Base-by-base conservation (phyloP, 768 basidiomycete species). In the Baorangia bicolor region DNA sequence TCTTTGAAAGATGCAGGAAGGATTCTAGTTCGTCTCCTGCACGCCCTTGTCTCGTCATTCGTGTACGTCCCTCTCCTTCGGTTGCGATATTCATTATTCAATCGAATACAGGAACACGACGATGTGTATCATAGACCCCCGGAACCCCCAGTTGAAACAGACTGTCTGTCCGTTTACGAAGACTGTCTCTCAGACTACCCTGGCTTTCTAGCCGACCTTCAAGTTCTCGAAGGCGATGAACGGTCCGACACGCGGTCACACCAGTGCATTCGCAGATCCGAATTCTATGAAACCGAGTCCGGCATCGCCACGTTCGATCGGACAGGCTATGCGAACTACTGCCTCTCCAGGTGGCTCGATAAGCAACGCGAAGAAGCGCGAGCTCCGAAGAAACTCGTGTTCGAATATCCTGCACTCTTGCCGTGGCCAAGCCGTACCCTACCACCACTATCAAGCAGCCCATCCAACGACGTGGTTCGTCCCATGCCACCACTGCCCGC, bases 271-370 rank as follows among this genome's bases (percentile, higher is more conserved):
- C 60, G 59, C 7, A 52, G 56, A 47, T 62, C 66, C 11, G 60
- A 68, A 7, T 69, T 72, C 30, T 66, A 72, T 46, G 62, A 70
- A 57, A 67, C 58, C 16, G 69, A 71, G 49, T 64, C 55, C 28
- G 69, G 70, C 44, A 45, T 59, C 37, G 58, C 69, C 56, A 55
- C 30, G 30, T 67, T 72, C 38, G 66, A 72, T 59, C 61, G 47
- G 5, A 30, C 53, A 40, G 65, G 62, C 37, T 72, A 71, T 58
- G 59, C 61, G 3, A 53, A 46, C 39, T 56, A 67, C 55, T 72
- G 71, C 53, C 56, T 69, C 16, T 55, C 61, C 25, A 63, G 18
- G 34, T 66, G 67, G 56, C 33, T 66, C 20, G 70, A 72, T 57
- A 71, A 57, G 56, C 64, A 70, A 47, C 64, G 64, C 2, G 53